Conservation (phyloP, 1,139 yeast species). For the Candida tetrigidarum region DNA sequence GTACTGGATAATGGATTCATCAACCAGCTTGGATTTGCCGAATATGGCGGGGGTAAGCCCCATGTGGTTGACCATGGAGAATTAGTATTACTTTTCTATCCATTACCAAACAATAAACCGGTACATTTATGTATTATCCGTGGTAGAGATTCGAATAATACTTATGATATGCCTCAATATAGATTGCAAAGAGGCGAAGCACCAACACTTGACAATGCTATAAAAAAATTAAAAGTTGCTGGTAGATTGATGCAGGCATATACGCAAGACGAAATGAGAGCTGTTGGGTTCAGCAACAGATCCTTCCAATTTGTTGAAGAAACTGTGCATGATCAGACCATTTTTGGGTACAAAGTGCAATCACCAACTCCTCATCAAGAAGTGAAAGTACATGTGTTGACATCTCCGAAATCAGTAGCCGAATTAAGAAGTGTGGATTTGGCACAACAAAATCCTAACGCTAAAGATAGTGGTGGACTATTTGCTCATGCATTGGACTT, state of each 20-base stretch:
- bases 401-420: slow-evolving; percentile 65
- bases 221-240: slow-evolving; percentile 77
- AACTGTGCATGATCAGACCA: slow-evolving; percentile 27
- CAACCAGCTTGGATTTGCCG: slow-evolving; percentile 33
- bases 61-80: slow-evolving; percentile 28
- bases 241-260: slow-evolving; percentile 93
- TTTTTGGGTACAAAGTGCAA: slow-evolving; percentile 40
- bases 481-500: slow-evolving; percentile 82
- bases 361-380: slow-evolving; percentile 57
- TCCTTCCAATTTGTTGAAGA: slow-evolving; percentile 83
- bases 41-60: slow-evolving; percentile 21
- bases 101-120: slow-evolving; percentile 72
- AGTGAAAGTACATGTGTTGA: slow-evolving; percentile 75
- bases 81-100: slow-evolving; percentile 53
- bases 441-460: slow-evolving; percentile 86
- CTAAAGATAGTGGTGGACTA: slow-evolving; percentile 72
- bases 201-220: slow-evolving; percentile 74
- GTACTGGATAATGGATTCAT: slow-evolving; percentile 30
- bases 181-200: slow-evolving; percentile 60
- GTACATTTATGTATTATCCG: slow-evolving; percentile 77
- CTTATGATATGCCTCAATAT: slow-evolving; percentile 73
- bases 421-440: slow-evolving; percentile 77
- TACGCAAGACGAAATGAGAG: slow-evolving; percentile 89
- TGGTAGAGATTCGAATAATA: slow-evolving; percentile 75
- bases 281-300: slow-evolving; percentile 79